Evolutionary conservation across 1,284 basidiomycete species (phyloP).

Genomic region (Moesziomyces sp.): DNA sequence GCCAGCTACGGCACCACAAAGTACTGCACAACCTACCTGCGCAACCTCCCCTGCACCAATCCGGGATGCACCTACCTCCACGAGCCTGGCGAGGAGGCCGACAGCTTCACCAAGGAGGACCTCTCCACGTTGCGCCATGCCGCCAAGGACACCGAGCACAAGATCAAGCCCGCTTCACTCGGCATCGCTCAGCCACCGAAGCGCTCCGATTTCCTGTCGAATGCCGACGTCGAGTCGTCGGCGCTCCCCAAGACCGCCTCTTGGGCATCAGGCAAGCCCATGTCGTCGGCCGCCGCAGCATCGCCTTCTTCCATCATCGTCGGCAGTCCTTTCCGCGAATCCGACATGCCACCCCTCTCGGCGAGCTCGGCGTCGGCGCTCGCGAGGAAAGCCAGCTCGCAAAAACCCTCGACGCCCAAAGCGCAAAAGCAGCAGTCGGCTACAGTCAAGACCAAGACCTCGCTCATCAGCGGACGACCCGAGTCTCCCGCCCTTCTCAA

Average conservation of each 20-base stretch:
- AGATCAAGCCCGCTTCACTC: constrained; percentile 60
- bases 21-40: constrained; percentile 96
- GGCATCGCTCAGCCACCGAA: constrained; percentile 46
- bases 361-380: constrained; percentile 44
- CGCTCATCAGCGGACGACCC: constrained; percentile 28
- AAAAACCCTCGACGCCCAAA: constrained; percentile 43
- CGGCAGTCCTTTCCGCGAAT: constrained; percentile 53
- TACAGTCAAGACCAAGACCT: constrained; percentile 32
- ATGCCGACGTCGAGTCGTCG: constrained; percentile 48
- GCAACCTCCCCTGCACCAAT: constrained; percentile 85
- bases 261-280: constrained; percentile 64
- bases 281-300: constrained; percentile 20
- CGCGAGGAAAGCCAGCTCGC: constrained; percentile 45
- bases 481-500: constrained; percentile 37
- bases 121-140: constrained; percentile 65
- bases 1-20: constrained; percentile 97
- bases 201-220: constrained; percentile 31
- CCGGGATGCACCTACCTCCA: constrained; percentile 93
- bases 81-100: constrained; percentile 97
- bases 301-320: constrained; percentile 36
- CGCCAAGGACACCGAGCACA: constrained; percentile 65
- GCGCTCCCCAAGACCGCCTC: constrained; percentile 66
- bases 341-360: constrained; percentile 58
- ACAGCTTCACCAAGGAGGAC: constrained; percentile 75
- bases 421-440: constrained; percentile 33